Base-by-base conservation (phyloP, 768 basidiomycete genomes). In the Kwoniella shandongensis region DNA sequence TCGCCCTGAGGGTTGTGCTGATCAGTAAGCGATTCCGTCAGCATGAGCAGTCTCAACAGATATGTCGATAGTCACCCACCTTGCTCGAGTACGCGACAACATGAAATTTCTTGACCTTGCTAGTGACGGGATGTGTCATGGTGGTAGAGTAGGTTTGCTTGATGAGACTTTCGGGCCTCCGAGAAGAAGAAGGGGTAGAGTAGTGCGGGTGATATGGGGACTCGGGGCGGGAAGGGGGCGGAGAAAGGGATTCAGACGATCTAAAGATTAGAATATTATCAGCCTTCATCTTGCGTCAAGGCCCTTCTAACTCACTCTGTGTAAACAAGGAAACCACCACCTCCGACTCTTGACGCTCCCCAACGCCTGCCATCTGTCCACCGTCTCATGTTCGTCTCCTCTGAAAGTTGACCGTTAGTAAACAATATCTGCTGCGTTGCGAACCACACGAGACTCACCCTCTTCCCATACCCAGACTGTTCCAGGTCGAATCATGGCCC, bases 391-490 rank as follows among this genome's bases (percentile, higher is more conserved):
- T 70, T 69, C 1, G 71, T 73, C 40, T 75, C 74, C 58, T 70
- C 73, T 74, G 52, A 5, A 15, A 32, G 32, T 23, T 18, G 36
- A 22, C 40, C 56, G 22, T 48, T 22, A 54, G 56, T 40, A 6
- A 15, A 1, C 17, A 32, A 36, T 40, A 26, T 7, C 29, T 51
- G 8, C 13, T 4, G 18, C n/a, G 38, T 13, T 5, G 27, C 12
- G 48, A 18, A 2, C 1, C 18, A 51, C 23, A 38, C 35, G 30
- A 44, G 17, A 58, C 66, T 48, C 23, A 74, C 73, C 67, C 61
- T 75, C 74, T 51, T 75, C 74, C 74, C 74, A 75, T 3, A 73
- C 67, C 64, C 72, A 75, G 12, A 75, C 72, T n/a, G 68, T 65
- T 13, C 70, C 68, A 11, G 70, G 67, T 7, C 68, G 40, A 12